Evolutionary conservation across 257 asterid genomes (phyloP).

Genomic region (Petunia axillaris): DNA sequence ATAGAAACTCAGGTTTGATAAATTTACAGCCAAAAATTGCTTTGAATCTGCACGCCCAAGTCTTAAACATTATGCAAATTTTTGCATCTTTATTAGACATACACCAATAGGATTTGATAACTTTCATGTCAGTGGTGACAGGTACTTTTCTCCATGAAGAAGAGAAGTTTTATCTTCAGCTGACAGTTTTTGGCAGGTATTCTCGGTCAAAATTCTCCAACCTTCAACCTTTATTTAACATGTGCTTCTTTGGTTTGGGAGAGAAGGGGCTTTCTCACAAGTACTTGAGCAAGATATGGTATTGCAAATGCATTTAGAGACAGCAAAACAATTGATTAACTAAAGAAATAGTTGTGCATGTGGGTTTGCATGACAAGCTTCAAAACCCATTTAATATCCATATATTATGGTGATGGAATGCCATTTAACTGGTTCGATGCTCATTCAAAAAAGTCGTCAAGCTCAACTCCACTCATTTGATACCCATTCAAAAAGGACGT

Average conservation of each 20-base stretch:
- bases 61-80: not conserved
- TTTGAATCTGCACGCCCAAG: not conserved
- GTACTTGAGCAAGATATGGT: not conserved
- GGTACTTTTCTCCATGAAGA: not conserved
- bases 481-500: constrained; percentile 7
- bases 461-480: not conserved
- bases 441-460: constrained; percentile 10
- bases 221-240: not conserved
- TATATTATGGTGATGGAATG: constrained; percentile 7
- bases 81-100: no score
- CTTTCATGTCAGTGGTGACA: not conserved
- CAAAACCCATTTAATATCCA: not conserved
- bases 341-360: not conserved
- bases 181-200: not conserved
- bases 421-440: not conserved
- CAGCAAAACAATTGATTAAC: not conserved
- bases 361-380: constrained; percentile 1
- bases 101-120: no score
- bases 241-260: not conserved
- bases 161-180: not conserved
- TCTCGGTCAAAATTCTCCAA: not conserved
- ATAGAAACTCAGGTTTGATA: not conserved
- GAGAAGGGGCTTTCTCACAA: not conserved
- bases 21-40: not conserved
- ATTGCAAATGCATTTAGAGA: not conserved